A percentile compares a stretch with the other conserved stretches of the same genome.
Evolutionary conservation across 1,284 basidiomycete genomes (phyloP).

Genomic region (Trametes polyzona): DNA sequence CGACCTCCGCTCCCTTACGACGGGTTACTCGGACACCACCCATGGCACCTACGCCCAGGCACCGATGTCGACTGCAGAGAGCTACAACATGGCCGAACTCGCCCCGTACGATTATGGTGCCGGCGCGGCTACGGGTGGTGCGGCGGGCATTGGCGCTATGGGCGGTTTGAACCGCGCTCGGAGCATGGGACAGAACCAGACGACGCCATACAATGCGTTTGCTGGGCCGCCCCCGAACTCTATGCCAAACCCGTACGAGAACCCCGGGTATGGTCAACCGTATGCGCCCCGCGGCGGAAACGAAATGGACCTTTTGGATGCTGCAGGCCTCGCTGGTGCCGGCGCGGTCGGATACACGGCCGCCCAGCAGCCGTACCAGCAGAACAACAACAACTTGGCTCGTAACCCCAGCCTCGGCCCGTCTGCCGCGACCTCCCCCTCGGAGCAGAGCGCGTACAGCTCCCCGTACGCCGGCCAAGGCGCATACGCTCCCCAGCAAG

Average conservation of each 20-base stretch:
- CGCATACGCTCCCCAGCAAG: constrained; percentile 14
- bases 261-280: constrained; percentile 14
- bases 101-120: constrained; percentile 38
- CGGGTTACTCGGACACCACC: constrained; percentile 59
- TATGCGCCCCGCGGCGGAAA: constrained; percentile 13
- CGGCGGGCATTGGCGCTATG: constrained; percentile 36
- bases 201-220: constrained; percentile 41
- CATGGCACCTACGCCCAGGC: constrained; percentile 66
- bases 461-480: constrained; percentile 11
- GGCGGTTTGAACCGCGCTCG: constrained; percentile 33
- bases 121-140: constrained; percentile 32
- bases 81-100: constrained; percentile 59
- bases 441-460: constrained; percentile 24
- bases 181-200: constrained; percentile 23
- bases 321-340: constrained; percentile 29
- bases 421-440: constrained; percentile 29
- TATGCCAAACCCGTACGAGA: constrained; percentile 25
- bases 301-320: constrained; percentile 28
- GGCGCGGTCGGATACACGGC: constrained; percentile 34
- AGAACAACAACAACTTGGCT: constrained; percentile 19
- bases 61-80: constrained; percentile 44
- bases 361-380: constrained; percentile 2
- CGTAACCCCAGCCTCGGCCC: constrained; percentile 39
- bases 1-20: constrained; percentile 24
- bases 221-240: constrained; percentile 26